A percentile compares a stretch with the other conserved stretches of the same genome.
These are phyloP conservation scores for Xylaria sp. DNA, from an alignment of 2,329 filamentous ascomycete species.

Conservation along the genomic window DNA sequence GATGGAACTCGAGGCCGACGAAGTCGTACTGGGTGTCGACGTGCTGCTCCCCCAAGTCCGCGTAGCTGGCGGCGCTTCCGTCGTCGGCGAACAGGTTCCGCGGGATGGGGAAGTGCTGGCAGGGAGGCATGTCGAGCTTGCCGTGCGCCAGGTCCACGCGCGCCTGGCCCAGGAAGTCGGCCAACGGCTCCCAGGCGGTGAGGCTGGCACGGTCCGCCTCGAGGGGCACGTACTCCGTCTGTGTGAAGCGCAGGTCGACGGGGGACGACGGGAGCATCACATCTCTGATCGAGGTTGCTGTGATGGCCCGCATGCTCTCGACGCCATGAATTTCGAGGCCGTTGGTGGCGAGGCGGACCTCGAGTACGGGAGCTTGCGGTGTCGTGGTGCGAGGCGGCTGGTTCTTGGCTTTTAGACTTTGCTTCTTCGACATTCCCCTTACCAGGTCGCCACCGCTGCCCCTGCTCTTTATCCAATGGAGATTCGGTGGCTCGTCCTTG, in stretches of 20 bases:
- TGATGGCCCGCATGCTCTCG: slow-evolving; percentile 44
- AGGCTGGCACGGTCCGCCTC: slow-evolving; percentile 29
- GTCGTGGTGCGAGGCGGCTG: slow-evolving; percentile 9
- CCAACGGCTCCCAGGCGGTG: slow-evolving; percentile 39
- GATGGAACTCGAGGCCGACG: slow-evolving; percentile 56
- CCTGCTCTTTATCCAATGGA: too few relatives aligned
- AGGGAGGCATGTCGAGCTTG: slow-evolving; percentile 42
- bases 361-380: slow-evolving; percentile 39
- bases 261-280: slow-evolving; percentile 48
- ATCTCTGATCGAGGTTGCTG: slow-evolving; percentile 43
- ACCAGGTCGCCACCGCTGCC: slow-evolving; percentile 2
- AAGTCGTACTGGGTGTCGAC: slow-evolving; percentile 45
- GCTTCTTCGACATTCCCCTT: not conserved
- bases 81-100: slow-evolving; percentile 24
- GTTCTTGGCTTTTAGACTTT: not conserved
- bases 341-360: slow-evolving; percentile 42
- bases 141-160: slow-evolving; percentile 49
- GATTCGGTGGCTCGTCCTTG: too few relatives aligned
- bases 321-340: slow-evolving; percentile 38
- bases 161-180: slow-evolving; percentile 48
- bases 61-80: not conserved
- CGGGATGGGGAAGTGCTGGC: slow-evolving; percentile 38
- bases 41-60: slow-evolving; percentile 1
- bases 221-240: slow-evolving; percentile 40
- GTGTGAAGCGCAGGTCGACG: slow-evolving; percentile 53